Evolutionary conservation across 345 rosid species (phyloP), one percentile per base, ranked within the genome.

Genomic region (Eucalyptus polyanthemos): DNA sequence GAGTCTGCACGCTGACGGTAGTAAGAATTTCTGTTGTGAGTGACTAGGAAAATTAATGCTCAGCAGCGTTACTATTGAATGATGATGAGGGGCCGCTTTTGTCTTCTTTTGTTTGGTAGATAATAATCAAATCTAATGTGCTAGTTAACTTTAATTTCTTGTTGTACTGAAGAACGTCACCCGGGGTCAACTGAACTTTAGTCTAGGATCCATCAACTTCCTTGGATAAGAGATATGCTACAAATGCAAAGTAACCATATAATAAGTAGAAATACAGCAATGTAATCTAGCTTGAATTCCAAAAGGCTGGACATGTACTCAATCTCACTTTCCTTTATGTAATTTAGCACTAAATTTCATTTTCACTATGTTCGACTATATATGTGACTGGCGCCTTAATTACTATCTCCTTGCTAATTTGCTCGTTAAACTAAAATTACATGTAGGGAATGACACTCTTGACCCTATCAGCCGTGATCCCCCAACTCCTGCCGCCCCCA

Each of bases 401-500:
- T 50, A 40, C 89, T 81, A 47, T 62, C 85, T 65, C 42, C 53
- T 25, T 21, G 37, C 53, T 44, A 67, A 44, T 44, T 60, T 24
- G 21, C 47, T 44, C 40, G 14, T 88, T 45, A 40, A 50, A 14
- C 19, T 37, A 16, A 24, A 34, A 50, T 21, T 50, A 27, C 53
- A 37, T 50, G 14, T 31, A 97, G 99, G 98, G 97, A 37, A 98
- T 98, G 99, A 92, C 94, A 81, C 53, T 87, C 49, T 89, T 98
- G 53, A 98, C 99, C 5, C 45, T 96, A 37, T 96, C 98, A n/a
- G 97, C 99, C 34, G 87, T 93, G 56, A 89, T 98, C 80, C 99
- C 99, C 50, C 89, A 89, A 19, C 86, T 95, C 67, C 93, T 97
- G 91, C 99, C 99, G 60, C 95, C 97, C 1, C 96, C 97, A 60